Evolutionary conservation across 805 yeast genomes (phyloP), one percentile per base, ranked within the genome.

Genomic region (Saccharomycopsis selenospora): DNA sequence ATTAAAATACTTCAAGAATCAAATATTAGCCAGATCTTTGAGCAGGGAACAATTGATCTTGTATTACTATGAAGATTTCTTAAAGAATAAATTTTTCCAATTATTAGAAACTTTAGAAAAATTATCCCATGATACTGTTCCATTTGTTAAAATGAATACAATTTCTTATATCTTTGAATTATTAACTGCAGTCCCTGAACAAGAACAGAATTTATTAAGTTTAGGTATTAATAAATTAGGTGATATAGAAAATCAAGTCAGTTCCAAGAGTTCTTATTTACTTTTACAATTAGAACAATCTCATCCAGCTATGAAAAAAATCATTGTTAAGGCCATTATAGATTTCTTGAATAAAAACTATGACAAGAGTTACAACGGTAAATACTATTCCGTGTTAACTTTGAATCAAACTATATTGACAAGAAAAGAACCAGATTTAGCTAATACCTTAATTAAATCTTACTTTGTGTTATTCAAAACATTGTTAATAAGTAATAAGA

Each of bases 191-290:
- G 91, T 90, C 64, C 98, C 99, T 3, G 99, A 93, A 68, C 99
- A 93, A 70, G 99, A 93, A 65, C 95, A 82, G 46, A 93, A 93
- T 64, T 70, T 93, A 56, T 72, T 93, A 58, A 76, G 89, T 57
- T 72, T 93, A 47, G 96, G 95, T 46, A 93, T 89, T 42, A 93
- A 93, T 65, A 93, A 93, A 63, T 72, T 93, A 30, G 99, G 99
- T 67, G 99, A 93, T 62, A 76, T 77, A 40, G 96, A 91, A 54
- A 84, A 86, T 54, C 88, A 88, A 62, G 96, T 93, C 3, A 79
- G 95, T 1, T 85, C 98, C 0, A 86, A 86, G 61, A 79, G 95
- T 1, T 89, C 97, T 3, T 87, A 78, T 63, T 80, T 82, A 55
- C 68, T 93, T 42, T 71, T 90, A 55, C 82, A 83, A 58, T 67